Evolutionary conservation across 352 stramenopile genomes (phyloP).

Genomic region (Phytophthora hibernalis): DNA sequence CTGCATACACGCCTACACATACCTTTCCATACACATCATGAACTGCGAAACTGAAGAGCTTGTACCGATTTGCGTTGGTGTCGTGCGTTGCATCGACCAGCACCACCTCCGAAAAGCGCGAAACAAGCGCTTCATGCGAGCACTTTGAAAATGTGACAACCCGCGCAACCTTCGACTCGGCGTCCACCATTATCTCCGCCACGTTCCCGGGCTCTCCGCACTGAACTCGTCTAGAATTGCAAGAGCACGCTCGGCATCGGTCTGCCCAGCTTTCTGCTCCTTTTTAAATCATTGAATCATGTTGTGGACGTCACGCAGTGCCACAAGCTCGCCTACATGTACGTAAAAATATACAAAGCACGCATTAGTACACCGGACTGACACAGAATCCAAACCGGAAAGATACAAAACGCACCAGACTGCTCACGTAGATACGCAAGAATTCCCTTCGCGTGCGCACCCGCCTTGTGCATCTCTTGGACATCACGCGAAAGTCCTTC

Average conservation of each 20-base stretch:
- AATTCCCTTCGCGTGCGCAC: neutral
- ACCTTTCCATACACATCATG: neutral
- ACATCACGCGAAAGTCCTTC: neutral
- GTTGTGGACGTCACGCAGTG: neutral
- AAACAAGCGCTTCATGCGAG: conserved; percentile 1
- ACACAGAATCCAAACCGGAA: neutral
- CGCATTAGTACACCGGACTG: neutral
- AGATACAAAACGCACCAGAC: conserved; percentile 1
- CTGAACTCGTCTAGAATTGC: neutral
- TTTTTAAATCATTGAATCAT: conserved; percentile 2
- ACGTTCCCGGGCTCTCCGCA: neutral
- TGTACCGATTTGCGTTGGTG: neutral
- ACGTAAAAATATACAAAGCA: neutral
- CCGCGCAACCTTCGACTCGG: neutral
- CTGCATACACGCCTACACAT: neutral
- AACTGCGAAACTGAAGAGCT: neutral
- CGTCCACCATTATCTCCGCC: neutral
- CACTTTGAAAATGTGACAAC: neutral
- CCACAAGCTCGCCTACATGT: neutral
- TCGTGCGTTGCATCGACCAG: neutral
- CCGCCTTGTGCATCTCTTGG: neutral
- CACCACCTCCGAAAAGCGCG: neutral
- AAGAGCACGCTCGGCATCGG: conserved; percentile 1
- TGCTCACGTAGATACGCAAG: conserved; percentile 1
- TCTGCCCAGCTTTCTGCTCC: neutral